A percentile compares a stretch with the other conserved stretches of the same genome.
Conservation (phyloP, 495 filamentous ascomycete species). For the Parachaetomium inaequale region DNA sequence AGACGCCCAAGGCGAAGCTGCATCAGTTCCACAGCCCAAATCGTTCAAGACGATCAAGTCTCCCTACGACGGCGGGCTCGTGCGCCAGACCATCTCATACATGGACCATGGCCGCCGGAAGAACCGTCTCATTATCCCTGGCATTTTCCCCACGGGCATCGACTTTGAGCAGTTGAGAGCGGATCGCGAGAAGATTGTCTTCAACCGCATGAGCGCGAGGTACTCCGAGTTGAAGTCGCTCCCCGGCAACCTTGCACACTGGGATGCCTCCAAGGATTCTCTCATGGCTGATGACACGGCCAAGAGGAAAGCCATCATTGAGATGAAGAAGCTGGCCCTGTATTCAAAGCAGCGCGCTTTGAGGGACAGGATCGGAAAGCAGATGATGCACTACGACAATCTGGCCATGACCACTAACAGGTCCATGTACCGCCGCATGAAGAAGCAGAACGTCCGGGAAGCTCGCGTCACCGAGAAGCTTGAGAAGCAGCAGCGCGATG, state of each 20-base stretch:
- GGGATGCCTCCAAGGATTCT: slow-evolving; percentile 71
- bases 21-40: slow-evolving; percentile 32
- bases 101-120: slow-evolving; percentile 68
- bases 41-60: slow-evolving; percentile 59
- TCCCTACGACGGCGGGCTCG: slow-evolving; percentile 55
- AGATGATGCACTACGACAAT: slow-evolving; percentile 91
- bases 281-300: slow-evolving; percentile 73
- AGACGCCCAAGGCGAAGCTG: slow-evolving; percentile 30
- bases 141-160: slow-evolving; percentile 83
- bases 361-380: slow-evolving; percentile 77
- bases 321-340: slow-evolving; percentile 80
- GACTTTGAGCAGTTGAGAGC: slow-evolving; percentile 76
- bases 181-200: slow-evolving; percentile 80
- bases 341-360: slow-evolving; percentile 80
- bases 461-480: slow-evolving; percentile 96
- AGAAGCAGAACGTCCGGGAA: slow-evolving; percentile 94
- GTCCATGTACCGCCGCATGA: slow-evolving; percentile 81
- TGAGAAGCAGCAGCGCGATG: slow-evolving; percentile 96
- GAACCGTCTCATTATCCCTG: slow-evolving; percentile 73
- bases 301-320: slow-evolving; percentile 86
- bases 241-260: slow-evolving; percentile 75
- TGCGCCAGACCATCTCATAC: slow-evolving; percentile 64
- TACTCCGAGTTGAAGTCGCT: slow-evolving; percentile 77
- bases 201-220: slow-evolving; percentile 81
- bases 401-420: slow-evolving; percentile 93